phyloP scores from a whole-genome alignment of 108 stramenopile genomes.

The Cyclotella sp. region DNA sequence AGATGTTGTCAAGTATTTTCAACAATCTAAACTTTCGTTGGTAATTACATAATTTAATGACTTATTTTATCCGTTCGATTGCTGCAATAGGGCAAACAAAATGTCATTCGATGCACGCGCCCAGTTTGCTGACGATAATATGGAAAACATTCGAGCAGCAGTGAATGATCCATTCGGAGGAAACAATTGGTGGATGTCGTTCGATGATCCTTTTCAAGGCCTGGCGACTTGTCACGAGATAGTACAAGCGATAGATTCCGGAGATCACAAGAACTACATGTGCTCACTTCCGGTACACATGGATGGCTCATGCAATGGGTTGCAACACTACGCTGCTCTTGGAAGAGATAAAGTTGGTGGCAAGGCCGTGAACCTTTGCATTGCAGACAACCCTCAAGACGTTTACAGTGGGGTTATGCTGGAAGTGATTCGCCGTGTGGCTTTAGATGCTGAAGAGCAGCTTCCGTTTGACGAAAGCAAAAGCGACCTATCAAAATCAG shows the following conservation, averaged over 20 bases:
- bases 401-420: conserved; percentile 97
- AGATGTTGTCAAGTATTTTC: conserved; percentile 26
- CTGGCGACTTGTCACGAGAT: conserved; percentile 97
- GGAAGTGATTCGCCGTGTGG: conserved; percentile 86
- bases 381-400: conserved; percentile 93
- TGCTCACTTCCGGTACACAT: conserved; percentile 95
- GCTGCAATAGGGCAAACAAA: conserved; percentile 62
- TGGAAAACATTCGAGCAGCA: conserved; percentile 85
- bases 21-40: not conserved
- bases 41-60: not conserved
- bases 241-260: conserved; percentile 88
- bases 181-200: conserved; percentile 92
- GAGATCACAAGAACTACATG: conserved; percentile 86
- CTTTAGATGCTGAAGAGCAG: conserved; percentile 66
- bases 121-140: conserved; percentile 85
- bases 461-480: conserved; percentile 69
- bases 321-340: conserved; percentile 99
- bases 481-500: conserved; percentile 59
- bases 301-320: conserved; percentile 99
- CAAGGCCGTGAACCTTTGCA: conserved; percentile 95
- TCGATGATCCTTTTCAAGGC: conserved; percentile 98
- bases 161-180: conserved; percentile 88
- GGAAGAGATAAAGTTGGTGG: conserved; percentile 97
- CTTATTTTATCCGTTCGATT: not conserved
- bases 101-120: conserved; percentile 96